Percentiles rank a stretch among this genome's conserved stretches.
phyloP scores from a whole-genome alignment of 768 basidiomycete species.

The Gelatoporia subvermispora region DNA sequence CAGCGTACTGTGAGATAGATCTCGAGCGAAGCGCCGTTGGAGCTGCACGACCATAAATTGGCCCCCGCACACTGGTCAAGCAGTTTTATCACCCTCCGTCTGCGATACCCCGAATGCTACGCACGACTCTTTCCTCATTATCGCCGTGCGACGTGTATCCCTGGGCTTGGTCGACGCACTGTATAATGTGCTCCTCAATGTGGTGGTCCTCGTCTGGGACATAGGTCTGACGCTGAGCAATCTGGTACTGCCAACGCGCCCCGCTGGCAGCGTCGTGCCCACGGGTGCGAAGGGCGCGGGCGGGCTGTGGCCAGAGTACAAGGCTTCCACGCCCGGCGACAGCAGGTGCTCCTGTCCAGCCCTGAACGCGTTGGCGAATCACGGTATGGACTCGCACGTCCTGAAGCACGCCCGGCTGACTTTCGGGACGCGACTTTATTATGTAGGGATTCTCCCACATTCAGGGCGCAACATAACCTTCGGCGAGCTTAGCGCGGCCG shows the following conservation, averaged over 20 bases:
- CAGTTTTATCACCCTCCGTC: too few relatives aligned
- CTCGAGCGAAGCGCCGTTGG: too few relatives aligned
- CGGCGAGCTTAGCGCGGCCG: conserved; percentile 31
- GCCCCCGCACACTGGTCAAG: too few relatives aligned
- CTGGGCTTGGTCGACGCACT: conserved; percentile 10
- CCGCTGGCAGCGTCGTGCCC: conserved; percentile 17
- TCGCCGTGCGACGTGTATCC: conserved; percentile 10
- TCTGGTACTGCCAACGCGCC: conserved; percentile 42
- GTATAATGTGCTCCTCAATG: conserved; percentile 7
- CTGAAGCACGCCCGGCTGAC: too few relatives aligned
- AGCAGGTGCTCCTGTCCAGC: conserved; percentile 73
- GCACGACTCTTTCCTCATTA: conserved; percentile 1
- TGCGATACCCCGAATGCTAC: too few relatives aligned
- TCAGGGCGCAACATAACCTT: conserved; percentile 70
- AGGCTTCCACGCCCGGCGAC: conserved; percentile 52
- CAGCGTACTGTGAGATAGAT: too few relatives aligned
- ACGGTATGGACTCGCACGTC: too few relatives aligned
- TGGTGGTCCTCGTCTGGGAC: conserved; percentile 45
- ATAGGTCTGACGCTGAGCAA: conserved; percentile 46
- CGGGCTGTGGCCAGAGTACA: conserved; percentile 67
- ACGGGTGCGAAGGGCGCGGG: conserved; percentile 38
- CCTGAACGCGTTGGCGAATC: conserved; percentile 79
- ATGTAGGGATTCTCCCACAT: conserved; percentile 45
- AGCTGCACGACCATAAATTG: too few relatives aligned
- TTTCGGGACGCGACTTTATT: too few relatives aligned